A percentile compares a stretch with the other conserved stretches of the same genome.
Conservation (phyloP, 352 stramenopile species). For the Pythium sukuiense region DNA sequence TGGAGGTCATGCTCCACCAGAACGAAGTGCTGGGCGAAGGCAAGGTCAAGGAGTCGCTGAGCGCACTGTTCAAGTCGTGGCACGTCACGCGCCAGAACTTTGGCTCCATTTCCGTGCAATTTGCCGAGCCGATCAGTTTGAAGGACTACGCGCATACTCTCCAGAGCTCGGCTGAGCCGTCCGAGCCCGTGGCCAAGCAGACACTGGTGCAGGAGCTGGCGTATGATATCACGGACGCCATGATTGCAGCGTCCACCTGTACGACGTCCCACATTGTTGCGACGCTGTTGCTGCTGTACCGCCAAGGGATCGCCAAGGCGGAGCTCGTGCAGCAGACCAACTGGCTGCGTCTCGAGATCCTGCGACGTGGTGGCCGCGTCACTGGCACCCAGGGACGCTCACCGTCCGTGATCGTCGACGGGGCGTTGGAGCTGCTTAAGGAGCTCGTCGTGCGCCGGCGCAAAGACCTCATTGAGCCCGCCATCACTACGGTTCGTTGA, state of each 20-base stretch:
- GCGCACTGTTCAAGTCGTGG: constrained; percentile 65
- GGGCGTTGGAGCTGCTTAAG: constrained; percentile 60
- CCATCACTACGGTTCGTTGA: constrained; percentile 59
- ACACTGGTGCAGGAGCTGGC: constrained; percentile 62
- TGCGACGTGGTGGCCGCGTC: constrained; percentile 67
- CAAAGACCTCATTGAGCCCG: constrained; percentile 79
- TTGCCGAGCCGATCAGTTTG: constrained; percentile 68
- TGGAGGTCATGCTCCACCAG: constrained; percentile 80
- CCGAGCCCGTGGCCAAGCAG: constrained; percentile 11
- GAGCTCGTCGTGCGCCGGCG: constrained; percentile 70
- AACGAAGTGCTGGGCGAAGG: constrained; percentile 79
- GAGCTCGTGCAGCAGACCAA: constrained; percentile 74
- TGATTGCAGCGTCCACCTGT: constrained; percentile 69
- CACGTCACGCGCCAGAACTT: constrained; percentile 79
- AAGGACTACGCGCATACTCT: constrained; percentile 37
- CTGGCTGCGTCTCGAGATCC: constrained; percentile 73
- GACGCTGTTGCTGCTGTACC: constrained; percentile 75
- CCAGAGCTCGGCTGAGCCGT: not conserved
- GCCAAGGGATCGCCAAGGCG: constrained; percentile 69
- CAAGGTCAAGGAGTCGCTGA: constrained; percentile 79
- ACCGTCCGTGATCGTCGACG: constrained; percentile 63
- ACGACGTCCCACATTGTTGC: constrained; percentile 75
- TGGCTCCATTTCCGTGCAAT: constrained; percentile 79
- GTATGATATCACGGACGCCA: constrained; percentile 72
- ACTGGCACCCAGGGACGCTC: constrained; percentile 69